phyloP scores from a whole-genome alignment of 2,329 filamentous ascomycete species.

The Colletotrichum horii region DNA sequence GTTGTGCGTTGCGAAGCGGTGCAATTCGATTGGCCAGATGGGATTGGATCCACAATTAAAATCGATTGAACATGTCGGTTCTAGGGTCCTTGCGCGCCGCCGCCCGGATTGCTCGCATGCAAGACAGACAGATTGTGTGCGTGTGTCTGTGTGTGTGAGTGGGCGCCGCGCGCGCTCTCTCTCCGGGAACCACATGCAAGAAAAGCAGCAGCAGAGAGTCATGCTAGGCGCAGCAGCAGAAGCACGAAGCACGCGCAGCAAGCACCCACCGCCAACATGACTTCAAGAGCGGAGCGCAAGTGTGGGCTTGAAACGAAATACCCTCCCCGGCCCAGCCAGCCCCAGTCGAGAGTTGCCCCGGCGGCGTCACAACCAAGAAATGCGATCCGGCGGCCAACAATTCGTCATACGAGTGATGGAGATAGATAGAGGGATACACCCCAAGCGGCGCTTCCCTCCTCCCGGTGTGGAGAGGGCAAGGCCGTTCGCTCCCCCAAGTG shows the following conservation, averaged over 20 bases:
- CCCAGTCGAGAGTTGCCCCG: not conserved
- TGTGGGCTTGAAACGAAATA: not conserved
- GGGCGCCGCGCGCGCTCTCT: not conserved
- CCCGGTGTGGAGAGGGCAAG: not conserved
- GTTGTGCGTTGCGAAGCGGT: not conserved
- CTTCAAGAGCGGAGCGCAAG: conserved; percentile 9
- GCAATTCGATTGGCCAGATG: not conserved
- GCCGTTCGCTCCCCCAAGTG: not conserved
- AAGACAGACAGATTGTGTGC: not conserved
- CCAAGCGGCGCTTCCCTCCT: not conserved
- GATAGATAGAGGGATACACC: not conserved
- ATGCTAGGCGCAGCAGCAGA: not conserved
- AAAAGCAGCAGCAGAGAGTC: not conserved
- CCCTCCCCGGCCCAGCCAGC: not conserved
- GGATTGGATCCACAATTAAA: not conserved
- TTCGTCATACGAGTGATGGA: not conserved
- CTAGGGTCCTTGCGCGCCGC: not conserved
- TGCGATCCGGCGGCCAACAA: not conserved
- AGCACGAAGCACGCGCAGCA: not conserved
- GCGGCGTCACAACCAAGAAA: not conserved
- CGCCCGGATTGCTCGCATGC: not conserved
- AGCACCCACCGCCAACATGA: conserved; percentile 10
- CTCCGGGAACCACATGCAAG: not conserved
- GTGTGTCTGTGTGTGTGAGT: not conserved
- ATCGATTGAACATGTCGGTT: not conserved